phyloP scores from a whole-genome alignment of 257 asterid genomes.

The Thymus quinquecostatus region DNA sequence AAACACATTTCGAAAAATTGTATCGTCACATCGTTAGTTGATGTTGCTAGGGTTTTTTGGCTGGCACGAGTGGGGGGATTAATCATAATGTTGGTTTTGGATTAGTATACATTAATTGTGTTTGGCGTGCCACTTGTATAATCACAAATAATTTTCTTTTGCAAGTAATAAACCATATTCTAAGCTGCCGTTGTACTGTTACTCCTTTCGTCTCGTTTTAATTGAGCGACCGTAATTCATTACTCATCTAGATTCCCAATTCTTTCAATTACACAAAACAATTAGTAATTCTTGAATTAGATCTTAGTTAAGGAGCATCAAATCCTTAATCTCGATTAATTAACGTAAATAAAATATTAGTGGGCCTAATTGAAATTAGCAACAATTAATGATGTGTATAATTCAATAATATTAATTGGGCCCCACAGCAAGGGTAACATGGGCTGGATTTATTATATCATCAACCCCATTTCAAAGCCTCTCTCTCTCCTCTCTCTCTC shows the following conservation, averaged over 20 bases:
- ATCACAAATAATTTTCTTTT: neutral
- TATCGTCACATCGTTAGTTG: conserved; percentile 22
- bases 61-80: conserved; percentile 13
- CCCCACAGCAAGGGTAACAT: conserved; percentile 35
- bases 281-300: neutral
- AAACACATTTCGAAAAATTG: conserved; percentile 8
- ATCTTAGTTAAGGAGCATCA: too few species aligned
- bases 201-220: too few species aligned
- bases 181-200: too few species aligned
- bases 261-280: neutral
- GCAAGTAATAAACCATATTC: neutral
- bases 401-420: conserved; percentile 9
- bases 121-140: neutral
- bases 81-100: neutral
- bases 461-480: neutral
- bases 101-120: conserved; percentile 17
- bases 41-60: conserved; percentile 16
- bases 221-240: neutral
- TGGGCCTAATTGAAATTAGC: neutral
- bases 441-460: conserved; percentile 30
- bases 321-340: neutral
- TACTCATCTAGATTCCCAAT: neutral
- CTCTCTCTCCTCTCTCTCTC: conserved; percentile 24
- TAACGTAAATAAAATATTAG: neutral
- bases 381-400: neutral